Evolutionary conservation across 2,329 filamentous ascomycete species (phyloP), one percentile per base, ranked within the genome.

Genomic region (Alternaria novae-zelandiae): DNA sequence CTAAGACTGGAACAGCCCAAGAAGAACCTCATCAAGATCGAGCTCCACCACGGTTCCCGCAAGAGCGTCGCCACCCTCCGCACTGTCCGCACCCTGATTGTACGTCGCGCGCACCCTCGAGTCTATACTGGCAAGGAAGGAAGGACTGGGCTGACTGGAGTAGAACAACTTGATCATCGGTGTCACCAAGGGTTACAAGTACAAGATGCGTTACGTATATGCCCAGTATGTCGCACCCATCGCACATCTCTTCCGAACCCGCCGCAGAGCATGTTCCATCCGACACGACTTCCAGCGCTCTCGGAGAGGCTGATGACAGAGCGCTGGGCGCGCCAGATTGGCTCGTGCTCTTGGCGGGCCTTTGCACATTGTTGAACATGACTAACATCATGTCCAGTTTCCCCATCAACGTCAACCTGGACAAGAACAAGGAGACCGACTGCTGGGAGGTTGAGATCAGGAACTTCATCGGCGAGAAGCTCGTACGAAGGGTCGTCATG

Each of bases 201-300:
- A 99, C 92, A 99, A 99, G 93, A 98, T 99, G 95, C 93, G 96
- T 82, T 99, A 99, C 88, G 96, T 99, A 86, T 99, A 99, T 85
- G 96, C 96, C 83, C 96, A 99, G 74, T 77, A 76, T 43, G 74
- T 74, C 20, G 41, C 43, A 46, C 62, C 61, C 44, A 20, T 21
- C 49, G 41, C 54, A 43, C 47, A 36, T 55, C 28, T 17, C 17
- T 25, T 12, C 26, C n/a, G 20, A 23, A 9, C 21, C 21, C 56
- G 58, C 36, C 12, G 17, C 17, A 23, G 23, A 41, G n/a, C n/a
- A 45, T 9, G 15, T 57, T 7, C 54, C 8, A 36, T 49, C 44
- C 36, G 49, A 54, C n/a, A n/a, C 51, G 21, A 56, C 21, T 62
- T 62, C 23, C 46, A 45, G 15, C 43, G 17, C 21, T 20, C 28